Percentiles rank a stretch among this genome's conserved stretches.
Evolutionary conservation across 2,329 filamentous ascomycete genomes (phyloP).

Genomic region (Zalaria obscura): DNA sequence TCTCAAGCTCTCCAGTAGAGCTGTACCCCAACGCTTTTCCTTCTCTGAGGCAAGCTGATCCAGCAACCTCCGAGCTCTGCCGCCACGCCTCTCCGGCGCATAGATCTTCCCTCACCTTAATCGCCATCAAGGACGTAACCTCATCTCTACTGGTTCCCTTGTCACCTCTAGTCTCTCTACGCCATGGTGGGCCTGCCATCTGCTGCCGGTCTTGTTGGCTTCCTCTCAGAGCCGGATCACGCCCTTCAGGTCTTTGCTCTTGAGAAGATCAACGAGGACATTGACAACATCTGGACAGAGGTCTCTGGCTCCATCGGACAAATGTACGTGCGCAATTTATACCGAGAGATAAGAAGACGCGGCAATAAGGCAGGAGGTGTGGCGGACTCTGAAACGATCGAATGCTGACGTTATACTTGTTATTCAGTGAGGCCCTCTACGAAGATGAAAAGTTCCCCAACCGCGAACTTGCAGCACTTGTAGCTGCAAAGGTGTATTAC

Average conservation of each 20-base stretch:
- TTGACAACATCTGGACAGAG: constrained; percentile 95
- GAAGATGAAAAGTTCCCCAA: constrained; percentile 93
- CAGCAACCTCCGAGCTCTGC: too few relatives aligned
- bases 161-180: neutral
- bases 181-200: constrained; percentile 85
- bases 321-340: constrained; percentile 53
- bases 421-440: constrained; percentile 76
- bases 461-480: constrained; percentile 82
- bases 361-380: neutral
- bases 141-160: too few relatives aligned
- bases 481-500: constrained; percentile 97
- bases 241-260: constrained; percentile 92
- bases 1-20: too few relatives aligned
- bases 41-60: too few relatives aligned
- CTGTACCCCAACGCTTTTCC: too few relatives aligned
- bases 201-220: constrained; percentile 86
- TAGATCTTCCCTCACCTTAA: too few relatives aligned
- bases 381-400: neutral
- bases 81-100: too few relatives aligned
- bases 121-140: too few relatives aligned
- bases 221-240: constrained; percentile 85
- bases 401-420: constrained; percentile 6
- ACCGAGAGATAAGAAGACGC: neutral
- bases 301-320: constrained; percentile 83
- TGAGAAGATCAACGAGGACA: constrained; percentile 88